Evolutionary conservation across 768 basidiomycete genomes (phyloP), one percentile per base, ranked within the genome.

Genomic region (Tubosaeta sp.): DNA sequence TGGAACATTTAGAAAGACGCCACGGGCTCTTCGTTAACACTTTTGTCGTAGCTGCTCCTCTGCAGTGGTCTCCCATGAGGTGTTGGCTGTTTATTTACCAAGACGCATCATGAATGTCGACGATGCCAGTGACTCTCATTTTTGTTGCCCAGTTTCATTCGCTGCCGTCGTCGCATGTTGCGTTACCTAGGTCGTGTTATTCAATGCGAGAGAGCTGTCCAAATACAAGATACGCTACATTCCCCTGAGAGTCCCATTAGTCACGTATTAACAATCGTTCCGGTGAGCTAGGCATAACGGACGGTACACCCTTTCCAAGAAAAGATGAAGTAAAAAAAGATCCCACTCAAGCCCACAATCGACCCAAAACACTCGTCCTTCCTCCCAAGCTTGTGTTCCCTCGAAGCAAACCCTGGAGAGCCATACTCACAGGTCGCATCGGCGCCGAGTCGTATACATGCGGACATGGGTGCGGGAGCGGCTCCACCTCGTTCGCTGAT

Each of bases 371-470:
- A 57, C 82, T 85, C 7, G 75, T 69, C 29, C 77, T 63, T 25
- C 73, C 70, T 52, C 30, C 63, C 9, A 64, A 60, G 24, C 58
- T 53, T 19, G 62, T 53, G n/a, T 58, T 56, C 21, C 80, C 77
- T 8, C 86, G 63, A 38, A 88, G 70, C 61, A 86, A 73, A 11
- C 82, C 82, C 60, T 86, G 84, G 14, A 89, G 82, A 21, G 84
- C 87, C 34, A 80, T 79, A 61, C 83, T 86, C 19, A 88, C 87
- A 8, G 86, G 84, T 16, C 83, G 71, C 82, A 88, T 85, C 18
- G 85, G 83, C 16, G 82, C 76, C 16, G 83, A 80, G 63, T 91
- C 89, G 57, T 79, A 89, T 1, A 88, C 84, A 65, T 91, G 88
- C 9, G 87, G 86, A 52, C 81, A 84, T 3, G 89, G 88, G 63